Percentiles rank a stretch among this genome's conserved stretches.
Conservation (phyloP, 352 stramenopile genomes). For the Thraustotheca clavata region DNA sequence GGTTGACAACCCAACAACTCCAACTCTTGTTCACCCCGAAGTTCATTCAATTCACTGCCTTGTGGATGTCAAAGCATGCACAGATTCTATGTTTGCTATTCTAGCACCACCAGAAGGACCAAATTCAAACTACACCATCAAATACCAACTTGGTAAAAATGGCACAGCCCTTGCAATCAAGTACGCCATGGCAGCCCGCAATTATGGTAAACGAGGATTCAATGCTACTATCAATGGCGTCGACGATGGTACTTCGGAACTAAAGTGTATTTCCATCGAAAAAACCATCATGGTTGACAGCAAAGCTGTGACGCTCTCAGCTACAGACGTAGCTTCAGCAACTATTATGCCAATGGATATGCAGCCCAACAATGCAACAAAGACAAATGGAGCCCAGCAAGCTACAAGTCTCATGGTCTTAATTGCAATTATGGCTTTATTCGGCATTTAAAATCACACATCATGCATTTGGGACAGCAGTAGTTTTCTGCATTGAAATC, state of each 20-base stretch:
- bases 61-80: slow-evolving; percentile 25
- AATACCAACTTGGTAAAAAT: slow-evolving; percentile 1
- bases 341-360: not conserved
- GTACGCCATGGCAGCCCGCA: slow-evolving; percentile 1
- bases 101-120: not conserved
- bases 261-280: slow-evolving; percentile 7
- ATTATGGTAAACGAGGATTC: not conserved
- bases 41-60: slow-evolving; percentile 30
- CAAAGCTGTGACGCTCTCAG: not conserved
- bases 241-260: not conserved
- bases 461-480: too few species aligned
- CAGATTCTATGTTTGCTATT: slow-evolving; percentile 23
- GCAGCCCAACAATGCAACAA: not conserved
- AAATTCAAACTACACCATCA: not conserved
- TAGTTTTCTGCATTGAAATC: too few species aligned
- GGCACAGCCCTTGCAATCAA: slow-evolving; percentile 1
- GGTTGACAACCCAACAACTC: slow-evolving; percentile 23
- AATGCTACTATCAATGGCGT: slow-evolving; percentile 6
- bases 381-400: too few species aligned
- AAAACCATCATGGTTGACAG: slow-evolving; percentile 2
- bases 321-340: not conserved
- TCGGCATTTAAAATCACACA: too few species aligned
- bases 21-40: slow-evolving; percentile 24
- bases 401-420: too few species aligned
- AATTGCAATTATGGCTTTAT: too few species aligned